Conservation (phyloP, 768 basidiomycete genomes). For the Lentinula aciculospora region DNA sequence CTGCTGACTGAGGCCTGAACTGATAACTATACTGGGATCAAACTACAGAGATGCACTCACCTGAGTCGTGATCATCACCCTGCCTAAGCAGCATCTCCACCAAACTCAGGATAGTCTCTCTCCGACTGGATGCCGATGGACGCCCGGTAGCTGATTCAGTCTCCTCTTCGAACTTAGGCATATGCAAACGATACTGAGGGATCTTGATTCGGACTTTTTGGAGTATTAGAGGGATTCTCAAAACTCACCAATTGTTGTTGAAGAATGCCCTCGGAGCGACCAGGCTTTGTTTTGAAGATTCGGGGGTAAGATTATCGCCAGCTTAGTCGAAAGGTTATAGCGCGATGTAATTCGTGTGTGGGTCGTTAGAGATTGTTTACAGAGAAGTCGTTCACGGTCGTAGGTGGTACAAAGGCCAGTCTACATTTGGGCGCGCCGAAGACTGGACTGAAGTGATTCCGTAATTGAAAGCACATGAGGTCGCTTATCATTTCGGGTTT, state of each 20-base stretch:
- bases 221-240: background rate
- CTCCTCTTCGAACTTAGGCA: conserved; percentile 1
- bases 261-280: background rate
- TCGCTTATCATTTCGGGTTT: too few relatives aligned
- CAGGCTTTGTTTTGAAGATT: background rate
- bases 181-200: background rate
- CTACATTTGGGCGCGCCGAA: background rate
- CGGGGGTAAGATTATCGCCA: background rate
- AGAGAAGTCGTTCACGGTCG: background rate
- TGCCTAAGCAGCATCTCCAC: conserved; percentile 45
- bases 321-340: background rate
- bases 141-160: background rate
- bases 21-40: background rate
- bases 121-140: conserved; percentile 16
- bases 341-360: background rate
- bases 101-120: conserved; percentile 43
- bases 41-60: conserved; percentile 18
- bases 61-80: conserved; percentile 22
- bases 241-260: background rate
- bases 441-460: too few relatives aligned
- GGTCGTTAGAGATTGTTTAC: background rate
- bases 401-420: too few relatives aligned
- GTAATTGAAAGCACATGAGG: too few relatives aligned
- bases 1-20: conserved; percentile 22
- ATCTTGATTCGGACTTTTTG: too few relatives aligned